These are phyloP conservation scores for Hirschioporus abietinus DNA, from an alignment of 768 basidiomycete genomes.

Conservation along the genomic window DNA sequence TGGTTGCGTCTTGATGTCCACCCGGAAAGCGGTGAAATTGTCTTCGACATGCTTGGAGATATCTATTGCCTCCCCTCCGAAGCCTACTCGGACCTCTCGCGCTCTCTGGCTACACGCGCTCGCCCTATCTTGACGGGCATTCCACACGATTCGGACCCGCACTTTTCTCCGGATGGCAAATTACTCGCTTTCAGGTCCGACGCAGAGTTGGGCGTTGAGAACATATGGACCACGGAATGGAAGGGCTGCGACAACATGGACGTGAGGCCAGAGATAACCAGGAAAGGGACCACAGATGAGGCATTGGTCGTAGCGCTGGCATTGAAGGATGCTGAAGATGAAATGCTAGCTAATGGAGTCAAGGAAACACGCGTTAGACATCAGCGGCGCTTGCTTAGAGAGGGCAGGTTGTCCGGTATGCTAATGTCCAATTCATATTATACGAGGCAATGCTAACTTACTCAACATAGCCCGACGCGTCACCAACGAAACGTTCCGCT, in stretches of 20 bases:
- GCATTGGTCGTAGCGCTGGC: slow-evolving; percentile 32
- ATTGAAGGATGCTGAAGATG: slow-evolving; percentile 37
- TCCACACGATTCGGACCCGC: slow-evolving; percentile 68
- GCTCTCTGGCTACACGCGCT: slow-evolving; percentile 31
- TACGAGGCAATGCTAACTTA: neutral
- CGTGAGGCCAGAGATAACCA: slow-evolving; percentile 29
- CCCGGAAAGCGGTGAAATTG: slow-evolving; percentile 61
- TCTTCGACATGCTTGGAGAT: slow-evolving; percentile 74
- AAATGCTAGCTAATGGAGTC: slow-evolving; percentile 41
- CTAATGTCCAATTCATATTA: slow-evolving; percentile 19
- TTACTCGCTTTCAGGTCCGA: slow-evolving; percentile 67
- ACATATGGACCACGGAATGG: slow-evolving; percentile 70
- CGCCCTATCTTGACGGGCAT: slow-evolving; percentile 57
- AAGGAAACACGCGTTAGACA: slow-evolving; percentile 46
- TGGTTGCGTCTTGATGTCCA: slow-evolving; percentile 74
- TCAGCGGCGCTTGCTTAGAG: slow-evolving; percentile 43
- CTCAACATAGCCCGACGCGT: slow-evolving; percentile 36
- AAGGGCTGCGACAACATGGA: slow-evolving; percentile 59
- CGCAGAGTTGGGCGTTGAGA: slow-evolving; percentile 66
- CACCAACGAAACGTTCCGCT: slow-evolving; percentile 73
- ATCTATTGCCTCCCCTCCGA: slow-evolving; percentile 60
- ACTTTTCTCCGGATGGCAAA: slow-evolving; percentile 64
- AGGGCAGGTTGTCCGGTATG: slow-evolving; percentile 49
- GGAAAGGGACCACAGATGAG: neutral
- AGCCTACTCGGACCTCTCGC: slow-evolving; percentile 23